phyloP scores from a whole-genome alignment of 371 early-diverging fungal species.

The Homolaphlyctis polyrhiza region DNA sequence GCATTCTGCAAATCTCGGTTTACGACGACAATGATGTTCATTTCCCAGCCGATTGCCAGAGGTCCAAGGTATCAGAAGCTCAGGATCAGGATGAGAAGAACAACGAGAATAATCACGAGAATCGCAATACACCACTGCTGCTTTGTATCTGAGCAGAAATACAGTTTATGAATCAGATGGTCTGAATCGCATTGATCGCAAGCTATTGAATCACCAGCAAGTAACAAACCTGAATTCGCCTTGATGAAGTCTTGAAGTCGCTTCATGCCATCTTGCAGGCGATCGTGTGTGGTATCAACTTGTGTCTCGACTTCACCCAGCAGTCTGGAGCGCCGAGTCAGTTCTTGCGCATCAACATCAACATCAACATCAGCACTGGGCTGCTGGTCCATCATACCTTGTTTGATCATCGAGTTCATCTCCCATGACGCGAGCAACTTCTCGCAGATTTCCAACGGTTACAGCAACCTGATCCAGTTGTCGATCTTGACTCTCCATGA shows the following conservation, averaged over 20 bases:
- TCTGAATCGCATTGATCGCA: too few relatives aligned
- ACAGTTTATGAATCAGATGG: background rate
- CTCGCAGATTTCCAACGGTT: constrained; percentile 56
- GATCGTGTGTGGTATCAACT: constrained; percentile 44
- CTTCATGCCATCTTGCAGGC: constrained; percentile 42
- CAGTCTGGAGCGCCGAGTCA: too few relatives aligned
- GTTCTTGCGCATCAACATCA: too few relatives aligned
- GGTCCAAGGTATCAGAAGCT: constrained; percentile 18
- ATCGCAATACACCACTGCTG: constrained; percentile 44
- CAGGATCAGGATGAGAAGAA: constrained; percentile 37
- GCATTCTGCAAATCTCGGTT: too few relatives aligned
- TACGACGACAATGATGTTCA: too few relatives aligned
- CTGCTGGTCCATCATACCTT: constrained; percentile 17
- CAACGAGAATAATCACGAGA: constrained; percentile 47
- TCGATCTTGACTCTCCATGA: constrained; percentile 56
- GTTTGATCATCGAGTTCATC: constrained; percentile 61
- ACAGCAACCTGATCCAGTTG: constrained; percentile 54
- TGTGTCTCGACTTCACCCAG: constrained; percentile 49
- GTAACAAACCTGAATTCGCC: constrained; percentile 39
- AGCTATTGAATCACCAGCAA: background rate
- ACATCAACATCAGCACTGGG: constrained; percentile 6
- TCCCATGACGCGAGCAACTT: constrained; percentile 59
- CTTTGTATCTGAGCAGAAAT: constrained; percentile 29
- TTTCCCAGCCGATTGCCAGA: too few relatives aligned
- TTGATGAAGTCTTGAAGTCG: constrained; percentile 44